A percentile compares a stretch with the other conserved stretches of the same genome.
Conservation (phyloP, 306 rosid species). For the Inga laurina region DNA sequence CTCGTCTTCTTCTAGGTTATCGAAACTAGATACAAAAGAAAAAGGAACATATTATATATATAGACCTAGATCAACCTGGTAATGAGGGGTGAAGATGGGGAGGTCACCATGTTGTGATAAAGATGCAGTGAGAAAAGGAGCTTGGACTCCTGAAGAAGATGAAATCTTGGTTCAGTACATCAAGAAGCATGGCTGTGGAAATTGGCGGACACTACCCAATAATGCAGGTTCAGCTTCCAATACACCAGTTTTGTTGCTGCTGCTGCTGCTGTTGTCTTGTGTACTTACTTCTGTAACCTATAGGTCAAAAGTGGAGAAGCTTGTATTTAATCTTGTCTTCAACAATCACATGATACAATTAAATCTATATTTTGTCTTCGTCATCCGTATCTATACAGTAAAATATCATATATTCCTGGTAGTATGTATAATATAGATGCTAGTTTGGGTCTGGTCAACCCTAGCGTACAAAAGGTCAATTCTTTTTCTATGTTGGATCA, state of each 20-base stretch:
- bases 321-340: background rate
- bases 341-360: background rate
- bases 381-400: background rate
- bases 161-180: constrained; percentile 46
- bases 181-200: constrained; percentile 52
- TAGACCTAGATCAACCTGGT: background rate
- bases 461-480: background rate
- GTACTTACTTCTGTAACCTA: background rate
- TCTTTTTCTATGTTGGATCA: background rate
- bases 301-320: background rate
- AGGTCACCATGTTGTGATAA: constrained; percentile 15
- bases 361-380: background rate
- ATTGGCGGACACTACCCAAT: constrained; percentile 58
- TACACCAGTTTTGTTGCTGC: background rate
- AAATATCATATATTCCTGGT: background rate
- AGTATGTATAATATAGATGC: background rate
- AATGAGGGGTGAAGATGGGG: constrained; percentile 18
- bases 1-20: background rate
- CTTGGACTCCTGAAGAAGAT: constrained; percentile 67
- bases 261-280: background rate
- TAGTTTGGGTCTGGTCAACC: background rate
- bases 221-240: constrained; percentile 1
- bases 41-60: background rate
- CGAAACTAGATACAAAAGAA: background rate
- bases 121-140: constrained; percentile 37